Conservation (phyloP, 495 filamentous ascomycete genomes). For the Antarctomyces pellizariae region DNA sequence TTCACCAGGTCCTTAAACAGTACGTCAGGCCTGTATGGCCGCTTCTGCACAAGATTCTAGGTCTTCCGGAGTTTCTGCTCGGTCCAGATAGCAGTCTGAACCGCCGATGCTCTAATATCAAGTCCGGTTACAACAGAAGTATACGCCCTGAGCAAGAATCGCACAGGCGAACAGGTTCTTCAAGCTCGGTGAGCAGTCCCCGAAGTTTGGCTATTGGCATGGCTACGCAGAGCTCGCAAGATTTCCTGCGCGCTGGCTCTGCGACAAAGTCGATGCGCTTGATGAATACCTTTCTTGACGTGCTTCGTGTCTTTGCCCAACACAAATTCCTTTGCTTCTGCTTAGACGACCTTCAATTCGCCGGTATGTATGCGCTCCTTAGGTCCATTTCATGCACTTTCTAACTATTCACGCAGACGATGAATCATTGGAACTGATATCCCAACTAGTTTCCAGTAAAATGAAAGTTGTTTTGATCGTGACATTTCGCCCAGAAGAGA, state of each 20-base stretch:
- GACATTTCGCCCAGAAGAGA: slow-evolving; percentile 32
- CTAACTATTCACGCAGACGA: too few species aligned
- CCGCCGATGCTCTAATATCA: background rate
- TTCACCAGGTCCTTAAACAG: slow-evolving; percentile 49
- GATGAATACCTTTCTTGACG: slow-evolving; percentile 63
- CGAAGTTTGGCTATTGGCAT: slow-evolving; percentile 9
- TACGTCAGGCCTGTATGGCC: slow-evolving; percentile 61
- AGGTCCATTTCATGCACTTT: too few species aligned
- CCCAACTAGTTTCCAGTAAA: slow-evolving; percentile 43
- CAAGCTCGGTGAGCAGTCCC: slow-evolving; percentile 7
- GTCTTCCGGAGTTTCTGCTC: slow-evolving; percentile 53
- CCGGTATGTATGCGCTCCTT: too few species aligned
- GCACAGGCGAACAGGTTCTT: slow-evolving; percentile 8
- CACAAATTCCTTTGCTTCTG: slow-evolving; percentile 65
- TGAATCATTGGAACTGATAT: slow-evolving; percentile 59
- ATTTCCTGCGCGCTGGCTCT: slow-evolving; percentile 45
- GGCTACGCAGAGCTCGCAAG: slow-evolving; percentile 33
- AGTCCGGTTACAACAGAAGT: slow-evolving; percentile 8
- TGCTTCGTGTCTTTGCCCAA: slow-evolving; percentile 52
- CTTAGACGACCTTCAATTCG: slow-evolving; percentile 69
- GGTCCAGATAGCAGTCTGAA: too few species aligned
- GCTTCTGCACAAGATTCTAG: slow-evolving; percentile 49
- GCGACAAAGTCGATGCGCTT: slow-evolving; percentile 54
- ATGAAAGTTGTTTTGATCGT: slow-evolving; percentile 62
- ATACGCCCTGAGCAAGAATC: slow-evolving; percentile 5